Base-by-base conservation (phyloP, 495 filamentous ascomycete species). In the Neurospora sp. region DNA sequence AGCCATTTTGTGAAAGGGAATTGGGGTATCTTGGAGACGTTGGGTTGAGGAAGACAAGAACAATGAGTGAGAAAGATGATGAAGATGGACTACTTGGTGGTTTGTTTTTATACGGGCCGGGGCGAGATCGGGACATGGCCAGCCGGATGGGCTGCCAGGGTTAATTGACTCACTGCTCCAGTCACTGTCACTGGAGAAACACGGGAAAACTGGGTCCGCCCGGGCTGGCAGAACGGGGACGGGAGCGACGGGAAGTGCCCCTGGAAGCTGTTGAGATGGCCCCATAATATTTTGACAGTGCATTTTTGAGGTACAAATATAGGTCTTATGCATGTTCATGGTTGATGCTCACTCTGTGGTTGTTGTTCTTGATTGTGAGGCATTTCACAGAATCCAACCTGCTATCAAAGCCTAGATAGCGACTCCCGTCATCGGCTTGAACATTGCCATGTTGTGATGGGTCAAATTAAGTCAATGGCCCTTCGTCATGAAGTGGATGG, bases 1-100 rank as follows among this genome's bases (percentile, higher is more conserved):
- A 42, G 80, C 77, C 81, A 83, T 82, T 72, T 79, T 40, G 27
- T 35, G 27, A 66, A 31, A 9, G 54, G 27, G 54, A 27, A 12
- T 27, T 12, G n/a, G 44, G 48, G 48, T 59, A 59, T 59, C 20
- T 59, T 59, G 48, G 48, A 20, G 5, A 66, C 12, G 14, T 66
- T 66, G 12, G 14, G 27, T 16, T 66, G 31, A 35, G 54, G 27
- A 66, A 66, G 18, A 66, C 54, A 18, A 14, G 14, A 23, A 48
- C n/a, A 59, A 27, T 14, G 48, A 66, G 31, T 66, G 54, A 66
- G 54, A 66, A 59, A 59, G 23, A 18, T n/a, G 16, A 18, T 14
- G 16, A 48, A n/a, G n/a, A 23, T 48, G 44, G 18, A 48, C 8
- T 48, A 20, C 44, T 48, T 35, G 54, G 54, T 35, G 54, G 31